Percentiles rank a stretch among this genome's conserved stretches.
These are phyloP conservation scores for Solanum gandarillasii DNA, from an alignment of 257 asterid species.

Conservation along the genomic window DNA sequence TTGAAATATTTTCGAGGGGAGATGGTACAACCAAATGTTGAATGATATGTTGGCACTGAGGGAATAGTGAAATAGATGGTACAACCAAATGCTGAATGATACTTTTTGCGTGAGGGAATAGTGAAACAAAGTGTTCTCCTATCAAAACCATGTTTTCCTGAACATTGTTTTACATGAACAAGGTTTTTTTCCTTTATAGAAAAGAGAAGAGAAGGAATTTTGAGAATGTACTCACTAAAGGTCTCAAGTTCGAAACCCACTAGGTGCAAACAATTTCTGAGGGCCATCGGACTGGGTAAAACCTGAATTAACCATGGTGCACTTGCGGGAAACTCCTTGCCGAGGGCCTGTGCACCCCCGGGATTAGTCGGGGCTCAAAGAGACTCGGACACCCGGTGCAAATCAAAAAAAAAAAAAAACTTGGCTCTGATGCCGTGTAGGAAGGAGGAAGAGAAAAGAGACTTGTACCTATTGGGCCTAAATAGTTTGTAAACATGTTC, in stretches of 20 bases:
- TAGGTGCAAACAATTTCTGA: too few species aligned
- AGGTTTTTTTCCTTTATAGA: not conserved
- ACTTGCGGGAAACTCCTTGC: too few species aligned
- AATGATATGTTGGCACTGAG: not conserved
- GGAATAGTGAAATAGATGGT: not conserved
- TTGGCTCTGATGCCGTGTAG: not conserved
- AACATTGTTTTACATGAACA: not conserved
- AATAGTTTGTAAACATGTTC: not conserved
- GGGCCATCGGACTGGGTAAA: too few species aligned
- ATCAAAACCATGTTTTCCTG: not conserved
- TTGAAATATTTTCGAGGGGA: not conserved
- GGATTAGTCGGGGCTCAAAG: too few species aligned
- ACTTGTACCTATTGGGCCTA: not conserved
- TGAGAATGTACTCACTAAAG: not conserved
- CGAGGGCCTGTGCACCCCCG: too few species aligned
- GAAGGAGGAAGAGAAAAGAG: not conserved
- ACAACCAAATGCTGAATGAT: not conserved
- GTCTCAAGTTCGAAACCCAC: too few species aligned
- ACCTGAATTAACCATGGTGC: too few species aligned
- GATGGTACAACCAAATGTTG: not conserved
- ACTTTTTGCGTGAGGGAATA: not conserved
- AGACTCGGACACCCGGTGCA: too few species aligned
- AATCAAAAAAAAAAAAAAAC: too few species aligned
- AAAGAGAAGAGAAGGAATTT: not conserved
- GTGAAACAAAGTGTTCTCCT: not conserved